A percentile compares a stretch with the other conserved stretches of the same genome.
phyloP scores from a whole-genome alignment of 257 asterid genomes.

The Ajuga chamaepitys region DNA sequence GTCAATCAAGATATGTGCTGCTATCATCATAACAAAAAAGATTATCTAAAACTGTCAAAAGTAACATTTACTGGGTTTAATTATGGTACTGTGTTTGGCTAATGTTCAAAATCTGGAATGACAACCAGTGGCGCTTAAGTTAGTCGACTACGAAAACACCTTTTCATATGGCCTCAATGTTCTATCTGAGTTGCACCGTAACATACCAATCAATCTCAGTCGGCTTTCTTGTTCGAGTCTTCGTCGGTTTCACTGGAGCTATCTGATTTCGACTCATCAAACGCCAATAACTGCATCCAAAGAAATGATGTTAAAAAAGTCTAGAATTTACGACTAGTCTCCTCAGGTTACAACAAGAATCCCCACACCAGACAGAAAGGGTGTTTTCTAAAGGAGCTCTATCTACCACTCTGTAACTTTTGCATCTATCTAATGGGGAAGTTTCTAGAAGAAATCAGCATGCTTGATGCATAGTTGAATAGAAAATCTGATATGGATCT shows the following conservation, averaged over 20 bases:
- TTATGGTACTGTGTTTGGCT: no score
- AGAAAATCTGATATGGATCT: no score
- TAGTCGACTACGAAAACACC: no score
- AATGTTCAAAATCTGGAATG: no score
- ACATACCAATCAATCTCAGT: slow-evolving; percentile 23
- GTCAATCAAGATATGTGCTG: no score
- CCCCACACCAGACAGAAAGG: neutral
- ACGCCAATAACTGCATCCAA: slow-evolving; percentile 57
- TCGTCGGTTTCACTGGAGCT: slow-evolving; percentile 26
- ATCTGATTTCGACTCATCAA: slow-evolving; percentile 47
- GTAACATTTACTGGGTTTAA: no score
- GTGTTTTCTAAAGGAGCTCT: neutral
- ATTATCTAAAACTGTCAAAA: no score
- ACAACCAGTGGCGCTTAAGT: no score
- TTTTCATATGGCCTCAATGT: no score
- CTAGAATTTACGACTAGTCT: neutral
- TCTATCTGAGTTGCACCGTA: no score
- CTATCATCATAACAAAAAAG: no score
- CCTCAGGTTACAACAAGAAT: neutral
- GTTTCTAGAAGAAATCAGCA: neutral
- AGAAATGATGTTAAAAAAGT: neutral
- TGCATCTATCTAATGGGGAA: neutral
- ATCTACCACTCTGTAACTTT: neutral
- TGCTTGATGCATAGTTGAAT: no score
- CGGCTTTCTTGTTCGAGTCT: slow-evolving; percentile 35